Percentiles rank a stretch among this genome's conserved stretches.
Conservation (phyloP, 495 filamentous ascomycete genomes). For the Penicillium flavigenum region DNA sequence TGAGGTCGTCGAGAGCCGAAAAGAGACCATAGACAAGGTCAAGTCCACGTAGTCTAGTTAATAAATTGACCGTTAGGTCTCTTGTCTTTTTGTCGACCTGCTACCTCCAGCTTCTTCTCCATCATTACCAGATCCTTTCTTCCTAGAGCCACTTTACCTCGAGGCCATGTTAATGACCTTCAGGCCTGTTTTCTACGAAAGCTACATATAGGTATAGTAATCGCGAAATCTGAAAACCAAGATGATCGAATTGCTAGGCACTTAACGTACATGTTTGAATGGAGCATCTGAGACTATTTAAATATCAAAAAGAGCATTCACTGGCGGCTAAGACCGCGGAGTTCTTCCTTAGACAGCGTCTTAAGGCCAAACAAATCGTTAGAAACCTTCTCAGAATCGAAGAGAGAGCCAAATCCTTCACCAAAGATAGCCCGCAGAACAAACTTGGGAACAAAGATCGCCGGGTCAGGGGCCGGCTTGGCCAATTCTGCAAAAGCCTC, state of each 20-base stretch:
- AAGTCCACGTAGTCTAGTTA: no score
- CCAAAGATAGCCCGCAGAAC: conserved; percentile 41
- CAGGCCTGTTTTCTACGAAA: no score
- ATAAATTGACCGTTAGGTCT: conserved; percentile 1
- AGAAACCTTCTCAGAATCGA: conserved; percentile 24
- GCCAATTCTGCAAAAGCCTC: conserved; percentile 40
- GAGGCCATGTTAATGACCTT: no score
- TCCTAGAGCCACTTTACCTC: conserved; percentile 56
- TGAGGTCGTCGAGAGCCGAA: no score
- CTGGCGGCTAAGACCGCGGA: conserved; percentile 9
- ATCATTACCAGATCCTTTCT: conserved; percentile 44
- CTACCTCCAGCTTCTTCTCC: conserved; percentile 14
- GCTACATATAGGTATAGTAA: no score
- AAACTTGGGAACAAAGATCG: conserved; percentile 41
- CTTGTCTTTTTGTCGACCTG: conserved; percentile 24
- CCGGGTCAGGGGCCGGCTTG: conserved; percentile 30
- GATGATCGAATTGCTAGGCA: no score
- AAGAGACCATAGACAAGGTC: no score
- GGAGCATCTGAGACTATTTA: neutral
- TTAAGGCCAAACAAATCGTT: conserved; percentile 45
- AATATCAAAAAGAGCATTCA: neutral
- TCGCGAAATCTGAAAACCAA: no score
- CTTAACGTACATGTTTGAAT: neutral
- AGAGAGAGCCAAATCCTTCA: conserved; percentile 45
- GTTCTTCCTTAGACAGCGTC: conserved; percentile 29